Evolutionary conservation across 768 basidiomycete genomes (phyloP), one percentile per base, ranked within the genome.

Genomic region (Artomyces pyxidatus): DNA sequence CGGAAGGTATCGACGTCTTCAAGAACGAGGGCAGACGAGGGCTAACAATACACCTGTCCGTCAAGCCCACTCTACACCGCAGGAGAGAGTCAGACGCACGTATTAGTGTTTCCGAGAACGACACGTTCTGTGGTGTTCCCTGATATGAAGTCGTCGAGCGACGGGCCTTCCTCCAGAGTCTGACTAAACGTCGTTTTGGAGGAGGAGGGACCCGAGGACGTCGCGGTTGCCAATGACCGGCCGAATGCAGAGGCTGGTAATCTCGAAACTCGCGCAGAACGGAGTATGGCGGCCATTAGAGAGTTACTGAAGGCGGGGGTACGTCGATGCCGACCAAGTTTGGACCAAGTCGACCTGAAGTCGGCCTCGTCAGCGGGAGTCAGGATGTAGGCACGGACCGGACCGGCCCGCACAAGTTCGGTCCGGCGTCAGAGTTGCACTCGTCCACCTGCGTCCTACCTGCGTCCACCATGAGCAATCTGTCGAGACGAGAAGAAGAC

Each of bases 1-100:
- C 89, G 0, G 86, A 88, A 1, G 96, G 95, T 55, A 95, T 93
- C 35, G 83, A 83, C 11, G 92, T 94, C 72, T 95, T 95, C 37
- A 97, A 71, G 68, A 83, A 85, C 1, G 82, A 78, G 17, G 93
- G 93, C 8, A 97, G 75, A 30, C 93, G 84, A 37, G 88, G 89
- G 27, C 92, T 95, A 27, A 23, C 41, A 56, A 43, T 41, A 35
- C 47, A 45, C 27, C 37, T 32, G 9, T 17, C n/a, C 19, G 28
- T 30, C 40, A 32, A 50, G 21, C 29, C 8, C 14, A 16, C 8
- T 12, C 38, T 17, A 35, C 28, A 38, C 10, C 6, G 47, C 51
- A 43, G 37, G 42, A 19, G 30, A 11, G 27, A 32, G 19, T 25
- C 17, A n/a, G 21, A 63, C 78, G 55, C 60, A 85, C 89, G 74